phyloP scores from a whole-genome alignment of 2,329 filamentous ascomycete species.

The Domatiomyces catenatus region DNA sequence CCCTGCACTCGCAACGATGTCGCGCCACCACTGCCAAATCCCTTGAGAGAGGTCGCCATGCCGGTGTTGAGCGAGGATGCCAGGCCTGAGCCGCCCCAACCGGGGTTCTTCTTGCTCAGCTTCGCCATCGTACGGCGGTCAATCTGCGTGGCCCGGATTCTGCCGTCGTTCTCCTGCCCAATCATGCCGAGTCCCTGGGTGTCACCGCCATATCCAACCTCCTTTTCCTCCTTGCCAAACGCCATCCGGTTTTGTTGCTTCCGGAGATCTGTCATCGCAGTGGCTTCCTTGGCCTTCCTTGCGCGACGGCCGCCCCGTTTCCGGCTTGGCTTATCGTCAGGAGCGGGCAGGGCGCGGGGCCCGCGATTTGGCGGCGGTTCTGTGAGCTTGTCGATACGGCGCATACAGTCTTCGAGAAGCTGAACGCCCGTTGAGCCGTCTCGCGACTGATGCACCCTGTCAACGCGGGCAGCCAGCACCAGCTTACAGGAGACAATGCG shows the following conservation, averaged over 20 bases:
- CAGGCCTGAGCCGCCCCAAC: slow-evolving; percentile 54
- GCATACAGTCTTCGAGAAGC: slow-evolving; percentile 65
- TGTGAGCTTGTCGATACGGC: slow-evolving; percentile 80
- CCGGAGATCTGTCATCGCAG: slow-evolving; percentile 88
- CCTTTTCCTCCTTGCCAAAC: slow-evolving; percentile 88
- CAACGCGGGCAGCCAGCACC: slow-evolving; percentile 80
- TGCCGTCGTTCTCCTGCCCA: slow-evolving; percentile 72
- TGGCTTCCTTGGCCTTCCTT: slow-evolving; percentile 88
- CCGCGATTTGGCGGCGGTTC: slow-evolving; percentile 85
- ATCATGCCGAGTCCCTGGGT: slow-evolving; percentile 93
- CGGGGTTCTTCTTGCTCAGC: slow-evolving; percentile 85
- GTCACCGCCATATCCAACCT: slow-evolving; percentile 78
- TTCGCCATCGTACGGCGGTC: slow-evolving; percentile 88
- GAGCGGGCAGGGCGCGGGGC: slow-evolving; percentile 68
- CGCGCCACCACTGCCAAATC: slow-evolving; percentile 49
- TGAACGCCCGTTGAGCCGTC: slow-evolving; percentile 73
- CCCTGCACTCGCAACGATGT: slow-evolving; percentile 63
- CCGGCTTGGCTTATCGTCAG: slow-evolving; percentile 84
- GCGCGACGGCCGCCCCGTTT: slow-evolving; percentile 85
- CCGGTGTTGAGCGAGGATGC: slow-evolving; percentile 41
- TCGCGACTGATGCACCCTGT: slow-evolving; percentile 64
- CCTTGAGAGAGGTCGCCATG: slow-evolving; percentile 58
- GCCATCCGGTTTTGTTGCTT: slow-evolving; percentile 94
- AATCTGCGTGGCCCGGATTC: slow-evolving; percentile 73
- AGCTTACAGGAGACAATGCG: slow-evolving; percentile 88